Base-by-base conservation (phyloP, 768 basidiomycete genomes). In the Piloderma croceum region DNA sequence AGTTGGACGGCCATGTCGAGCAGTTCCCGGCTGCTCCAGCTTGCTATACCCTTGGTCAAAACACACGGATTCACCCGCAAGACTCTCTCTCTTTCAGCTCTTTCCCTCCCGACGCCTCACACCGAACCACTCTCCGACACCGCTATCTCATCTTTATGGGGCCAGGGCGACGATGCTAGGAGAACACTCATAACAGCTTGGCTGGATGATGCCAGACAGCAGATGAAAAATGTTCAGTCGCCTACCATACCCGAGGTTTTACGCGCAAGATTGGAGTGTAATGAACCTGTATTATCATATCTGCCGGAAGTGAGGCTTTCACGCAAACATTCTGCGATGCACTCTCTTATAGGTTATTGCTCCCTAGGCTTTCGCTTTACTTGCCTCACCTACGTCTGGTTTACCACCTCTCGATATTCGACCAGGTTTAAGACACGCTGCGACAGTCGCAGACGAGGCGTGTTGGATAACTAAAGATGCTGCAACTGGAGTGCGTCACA, bases 51-150 rank as follows among this genome's bases (percentile, higher is more conserved):
- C 3, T 68, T 88, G 17, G 69, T 90, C 34, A 58, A 55, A 41
- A 70, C 70, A 5, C 73, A 86, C 48, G 88, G 88, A 7, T 90
- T 90, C 57, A 82, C 87, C 9, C 76, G 87, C 15, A 68, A 77
- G 21, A 71, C 84, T 1, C 69, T 90, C 7, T 71, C 85, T 3
- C 73, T 65, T 35, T 79, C 86, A 17, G 84, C 74, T 6, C 68
- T 84, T 4, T 56, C 65, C 2, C 65, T 85, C 2, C 65, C 69
- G 1, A 55, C 63, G 44, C 67, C 63, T 0, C 80, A 79, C 50
- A 18, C 69, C 1, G 63, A 71, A 41, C 84, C 83, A 6, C 75
- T 90, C 17, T 73, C 80, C 1, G 86, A 90, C 42, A 62, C 68
- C 0, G 81, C 85, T 1, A 74, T 90, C 17, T 75, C 81, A 2